Evolutionary conservation across 176 grass and related monocot species (phyloP).

Genomic region (Themeda triandra): DNA sequence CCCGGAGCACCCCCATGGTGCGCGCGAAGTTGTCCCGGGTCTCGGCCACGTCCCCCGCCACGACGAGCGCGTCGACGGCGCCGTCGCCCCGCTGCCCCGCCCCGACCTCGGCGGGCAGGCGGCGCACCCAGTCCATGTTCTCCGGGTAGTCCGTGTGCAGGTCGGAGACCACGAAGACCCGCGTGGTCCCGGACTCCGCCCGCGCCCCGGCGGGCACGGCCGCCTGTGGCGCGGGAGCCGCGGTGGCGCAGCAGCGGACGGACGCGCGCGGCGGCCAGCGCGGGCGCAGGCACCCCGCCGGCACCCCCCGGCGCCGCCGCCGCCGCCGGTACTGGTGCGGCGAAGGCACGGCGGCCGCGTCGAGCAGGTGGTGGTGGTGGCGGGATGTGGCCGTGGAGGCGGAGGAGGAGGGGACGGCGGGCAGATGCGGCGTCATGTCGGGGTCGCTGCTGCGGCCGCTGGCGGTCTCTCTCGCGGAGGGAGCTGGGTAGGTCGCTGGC

Average conservation of each 20-base stretch:
- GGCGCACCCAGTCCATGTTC: slow-evolving; percentile 97
- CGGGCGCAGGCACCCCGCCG: background rate
- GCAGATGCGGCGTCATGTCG: slow-evolving; percentile 57
- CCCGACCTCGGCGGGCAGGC: slow-evolving; percentile 36
- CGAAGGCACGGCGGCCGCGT: background rate
- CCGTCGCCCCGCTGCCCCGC: background rate
- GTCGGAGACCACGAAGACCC: slow-evolving; percentile 90
- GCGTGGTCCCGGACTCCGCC: no score
- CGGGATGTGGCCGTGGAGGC: background rate
- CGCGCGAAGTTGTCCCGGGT: slow-evolving; percentile 63
- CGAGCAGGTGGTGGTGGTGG: slow-evolving; percentile 30
- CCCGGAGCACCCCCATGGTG: slow-evolving; percentile 71
- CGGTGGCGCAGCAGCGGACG: slow-evolving; percentile 2
- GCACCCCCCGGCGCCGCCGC: background rate
- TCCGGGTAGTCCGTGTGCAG: slow-evolving; percentile 86
- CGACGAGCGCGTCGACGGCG: slow-evolving; percentile 64
- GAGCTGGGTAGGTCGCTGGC: slow-evolving; percentile 4
- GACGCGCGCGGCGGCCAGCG: background rate
- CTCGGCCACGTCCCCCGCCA: slow-evolving; percentile 87
- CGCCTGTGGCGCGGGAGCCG: slow-evolving; percentile 5
- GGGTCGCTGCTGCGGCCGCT: background rate
- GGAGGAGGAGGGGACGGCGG: slow-evolving; percentile 16
- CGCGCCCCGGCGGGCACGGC: background rate
- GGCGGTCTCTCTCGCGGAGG: background rate
- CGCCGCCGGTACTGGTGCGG: slow-evolving; percentile 19